Conservation (phyloP, 2,329 filamentous ascomycete species). For the Pseudogymnoascus sp. region DNA sequence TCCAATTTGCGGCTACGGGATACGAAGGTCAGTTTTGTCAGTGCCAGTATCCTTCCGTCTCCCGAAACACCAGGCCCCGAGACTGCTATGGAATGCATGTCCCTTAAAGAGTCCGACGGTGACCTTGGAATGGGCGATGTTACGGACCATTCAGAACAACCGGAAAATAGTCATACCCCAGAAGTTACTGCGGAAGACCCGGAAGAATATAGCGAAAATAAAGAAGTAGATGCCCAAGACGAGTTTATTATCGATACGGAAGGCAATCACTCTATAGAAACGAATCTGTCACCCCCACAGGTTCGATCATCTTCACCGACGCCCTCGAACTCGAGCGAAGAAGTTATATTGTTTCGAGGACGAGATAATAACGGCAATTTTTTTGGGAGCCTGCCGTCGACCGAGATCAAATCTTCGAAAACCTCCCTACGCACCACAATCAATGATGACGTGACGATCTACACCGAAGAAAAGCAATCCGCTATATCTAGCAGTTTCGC, state of each 20-base stretch:
- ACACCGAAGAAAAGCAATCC: not conserved
- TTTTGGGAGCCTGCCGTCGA: not conserved
- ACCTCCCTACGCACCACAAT: not conserved
- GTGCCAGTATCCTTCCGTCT: slow-evolving; percentile 44
- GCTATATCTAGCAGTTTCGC: not conserved
- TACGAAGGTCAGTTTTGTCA: slow-evolving; percentile 51
- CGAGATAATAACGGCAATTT: slow-evolving; percentile 27
- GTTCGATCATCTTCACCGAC: slow-evolving; percentile 30
- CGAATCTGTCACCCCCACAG: slow-evolving; percentile 27
- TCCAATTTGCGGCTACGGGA: slow-evolving; percentile 46
- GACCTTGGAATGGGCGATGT: not conserved
- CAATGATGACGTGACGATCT: not conserved
- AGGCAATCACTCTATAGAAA: slow-evolving; percentile 25
- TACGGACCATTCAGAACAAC: not conserved
- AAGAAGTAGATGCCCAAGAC: not conserved
- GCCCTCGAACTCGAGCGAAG: slow-evolving; percentile 58
- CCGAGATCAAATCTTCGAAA: not conserved
- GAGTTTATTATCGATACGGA: slow-evolving; percentile 32
- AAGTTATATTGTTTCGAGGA: slow-evolving; percentile 63
- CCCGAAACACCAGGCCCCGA: slow-evolving; percentile 21
- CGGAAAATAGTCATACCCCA: not conserved
- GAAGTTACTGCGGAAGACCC: not conserved
- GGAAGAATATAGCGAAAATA: not conserved
- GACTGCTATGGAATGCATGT: slow-evolving; percentile 20
- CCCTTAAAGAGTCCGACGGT: slow-evolving; percentile 10